Conservation (phyloP, 2,329 filamentous ascomycete species). For the Aspergillus latus region DNA sequence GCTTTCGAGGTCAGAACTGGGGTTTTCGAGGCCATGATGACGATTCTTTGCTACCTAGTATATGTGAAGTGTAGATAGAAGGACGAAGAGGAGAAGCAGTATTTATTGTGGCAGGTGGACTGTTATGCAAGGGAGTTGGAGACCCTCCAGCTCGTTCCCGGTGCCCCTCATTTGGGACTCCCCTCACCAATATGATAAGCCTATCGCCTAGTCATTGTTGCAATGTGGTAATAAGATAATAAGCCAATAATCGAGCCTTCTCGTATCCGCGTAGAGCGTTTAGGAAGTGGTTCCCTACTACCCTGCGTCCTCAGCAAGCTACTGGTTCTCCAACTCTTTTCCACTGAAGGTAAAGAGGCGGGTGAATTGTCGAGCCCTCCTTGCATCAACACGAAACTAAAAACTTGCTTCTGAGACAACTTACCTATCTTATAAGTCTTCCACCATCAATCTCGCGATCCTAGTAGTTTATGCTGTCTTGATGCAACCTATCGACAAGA, state of each 20-base stretch:
- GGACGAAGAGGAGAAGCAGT: neutral
- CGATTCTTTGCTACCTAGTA: neutral
- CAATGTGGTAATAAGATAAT: neutral
- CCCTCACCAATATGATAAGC: neutral
- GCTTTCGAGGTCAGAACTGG: slow-evolving; percentile 50
- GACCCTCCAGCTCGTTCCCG: neutral
- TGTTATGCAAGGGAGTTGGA: slow-evolving; percentile 5
- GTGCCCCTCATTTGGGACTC: slow-evolving; percentile 7
- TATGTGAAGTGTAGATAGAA: neutral
- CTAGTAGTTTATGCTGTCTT: neutral
- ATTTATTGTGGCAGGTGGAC: neutral
- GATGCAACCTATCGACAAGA: slow-evolving; percentile 9
- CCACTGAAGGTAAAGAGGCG: neutral
- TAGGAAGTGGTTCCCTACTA: neutral
- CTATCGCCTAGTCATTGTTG: neutral
- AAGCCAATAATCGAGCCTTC: neutral
- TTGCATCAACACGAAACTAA: slow-evolving; percentile 1
- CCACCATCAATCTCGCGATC: neutral
- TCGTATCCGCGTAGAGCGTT: neutral
- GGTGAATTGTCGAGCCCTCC: neutral
- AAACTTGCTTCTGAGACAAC: neutral
- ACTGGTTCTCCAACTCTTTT: neutral
- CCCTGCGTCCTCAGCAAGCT: neutral
- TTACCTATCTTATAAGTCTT: neutral
- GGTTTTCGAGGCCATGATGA: slow-evolving; percentile 38